These are phyloP conservation scores for Daldinia bambusicola DNA, from an alignment of 495 filamentous ascomycete species.

Conservation along the genomic window DNA sequence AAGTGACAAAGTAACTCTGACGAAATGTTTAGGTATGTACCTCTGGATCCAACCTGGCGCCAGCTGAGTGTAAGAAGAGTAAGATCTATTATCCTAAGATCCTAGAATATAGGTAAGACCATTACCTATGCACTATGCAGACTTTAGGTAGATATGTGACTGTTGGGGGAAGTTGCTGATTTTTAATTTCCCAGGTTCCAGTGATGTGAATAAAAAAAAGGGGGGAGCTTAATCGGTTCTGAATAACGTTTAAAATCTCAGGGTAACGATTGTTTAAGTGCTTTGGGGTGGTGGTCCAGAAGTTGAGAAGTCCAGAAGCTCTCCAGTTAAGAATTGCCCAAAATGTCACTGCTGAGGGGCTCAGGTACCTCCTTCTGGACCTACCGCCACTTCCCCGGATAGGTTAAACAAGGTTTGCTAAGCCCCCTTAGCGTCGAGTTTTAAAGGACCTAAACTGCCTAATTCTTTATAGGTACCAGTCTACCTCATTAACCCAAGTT, in stretches of 20 bases:
- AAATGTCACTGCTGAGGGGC: slow-evolving; percentile 25
- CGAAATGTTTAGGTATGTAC: not conserved
- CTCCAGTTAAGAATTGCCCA: slow-evolving; percentile 2
- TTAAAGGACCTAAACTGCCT: not conserved
- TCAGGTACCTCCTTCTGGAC: slow-evolving; percentile 14
- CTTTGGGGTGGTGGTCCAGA: not conserved
- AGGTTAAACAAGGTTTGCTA: slow-evolving; percentile 15
- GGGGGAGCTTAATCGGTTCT: slow-evolving; percentile 2
- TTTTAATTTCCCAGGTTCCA: slow-evolving; percentile 9
- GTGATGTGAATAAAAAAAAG: not conserved
- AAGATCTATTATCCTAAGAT: slow-evolving; percentile 7
- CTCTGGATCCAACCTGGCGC: slow-evolving; percentile 12
- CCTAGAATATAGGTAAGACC: too few species aligned
- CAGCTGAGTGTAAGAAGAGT: slow-evolving; percentile 3
- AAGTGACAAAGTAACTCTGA: slow-evolving; percentile 1
- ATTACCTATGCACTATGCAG: slow-evolving; percentile 5
- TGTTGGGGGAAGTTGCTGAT: not conserved
- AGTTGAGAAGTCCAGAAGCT: not conserved
- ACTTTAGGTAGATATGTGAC: not conserved
- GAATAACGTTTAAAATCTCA: not conserved
- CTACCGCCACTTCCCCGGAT: slow-evolving; percentile 31
- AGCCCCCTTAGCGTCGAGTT: slow-evolving; percentile 19
- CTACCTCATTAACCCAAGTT: not conserved
- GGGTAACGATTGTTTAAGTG: slow-evolving; percentile 15
- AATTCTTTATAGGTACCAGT: not conserved